These are phyloP conservation scores for Ambrosia trifida DNA, from an alignment of 129 eudicot genomes.

Conservation along the genomic window DNA sequence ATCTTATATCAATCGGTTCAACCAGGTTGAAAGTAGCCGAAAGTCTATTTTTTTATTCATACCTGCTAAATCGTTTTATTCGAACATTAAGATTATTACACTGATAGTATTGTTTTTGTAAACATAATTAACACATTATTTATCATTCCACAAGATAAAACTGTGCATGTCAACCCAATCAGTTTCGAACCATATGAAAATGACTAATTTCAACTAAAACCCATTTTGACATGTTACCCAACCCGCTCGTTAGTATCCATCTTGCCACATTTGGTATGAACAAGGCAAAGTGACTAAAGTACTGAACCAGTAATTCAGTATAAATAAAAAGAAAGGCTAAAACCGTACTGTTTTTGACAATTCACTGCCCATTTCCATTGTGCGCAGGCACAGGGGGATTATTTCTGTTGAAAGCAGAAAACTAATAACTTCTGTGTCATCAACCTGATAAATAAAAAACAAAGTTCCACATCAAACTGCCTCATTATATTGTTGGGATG, in stretches of 20 bases:
- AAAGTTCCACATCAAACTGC: not conserved
- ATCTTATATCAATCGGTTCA: not conserved
- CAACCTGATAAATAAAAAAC: conserved; percentile 8
- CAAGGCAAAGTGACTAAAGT: not conserved
- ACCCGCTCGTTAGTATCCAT: not conserved
- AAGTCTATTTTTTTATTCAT: not conserved
- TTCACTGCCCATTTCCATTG: conserved; percentile 29
- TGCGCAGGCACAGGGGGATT: conserved; percentile 17
- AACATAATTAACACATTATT: not conserved
- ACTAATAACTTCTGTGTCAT: conserved; percentile 21
- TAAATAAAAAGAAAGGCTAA: not conserved
- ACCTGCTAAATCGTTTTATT: not conserved
- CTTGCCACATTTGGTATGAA: not conserved
- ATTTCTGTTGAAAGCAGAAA: conserved; percentile 21
- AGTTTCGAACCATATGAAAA: not conserved
- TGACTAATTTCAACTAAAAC: not conserved
- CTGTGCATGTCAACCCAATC: not conserved
- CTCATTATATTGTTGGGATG: not conserved
- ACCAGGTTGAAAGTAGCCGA: not conserved
- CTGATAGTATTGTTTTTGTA: not conserved
- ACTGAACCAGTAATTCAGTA: not conserved
- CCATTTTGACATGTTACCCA: not conserved
- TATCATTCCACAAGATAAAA: not conserved
- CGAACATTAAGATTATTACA: not conserved
- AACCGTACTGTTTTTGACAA: conserved; percentile 18